Percentiles rank a stretch among this genome's conserved stretches.
Evolutionary conservation across 2,329 filamentous ascomycete genomes (phyloP).

Genomic region (Paracorniculantispora psalliotae): DNA sequence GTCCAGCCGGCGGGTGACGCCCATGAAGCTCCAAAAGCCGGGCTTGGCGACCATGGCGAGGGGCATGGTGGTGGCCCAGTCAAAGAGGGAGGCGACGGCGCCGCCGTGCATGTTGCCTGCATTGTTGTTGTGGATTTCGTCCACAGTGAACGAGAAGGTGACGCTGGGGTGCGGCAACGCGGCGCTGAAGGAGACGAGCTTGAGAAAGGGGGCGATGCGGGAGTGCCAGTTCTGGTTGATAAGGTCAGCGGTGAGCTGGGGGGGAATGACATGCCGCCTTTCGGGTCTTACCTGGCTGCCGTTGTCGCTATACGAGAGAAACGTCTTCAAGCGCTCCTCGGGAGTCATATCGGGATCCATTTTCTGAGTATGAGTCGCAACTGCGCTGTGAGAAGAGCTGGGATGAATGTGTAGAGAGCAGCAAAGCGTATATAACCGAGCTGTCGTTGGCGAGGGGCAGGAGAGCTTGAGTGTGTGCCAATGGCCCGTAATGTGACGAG

Average conservation of each 20-base stretch:
- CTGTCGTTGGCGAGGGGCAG: not conserved
- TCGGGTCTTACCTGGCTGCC: not conserved
- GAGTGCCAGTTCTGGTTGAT: conserved; percentile 40
- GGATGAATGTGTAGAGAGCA: not conserved
- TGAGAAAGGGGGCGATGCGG: conserved; percentile 36
- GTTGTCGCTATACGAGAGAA: not conserved
- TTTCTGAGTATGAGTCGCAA: too few relatives aligned
- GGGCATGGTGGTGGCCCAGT: conserved; percentile 57
- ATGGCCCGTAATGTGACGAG: not conserved
- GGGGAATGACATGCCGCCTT: too few relatives aligned
- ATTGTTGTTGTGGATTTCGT: conserved; percentile 48
- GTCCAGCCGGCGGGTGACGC: conserved; percentile 61
- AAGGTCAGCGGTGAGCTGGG: not conserved
- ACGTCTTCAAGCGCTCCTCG: not conserved
- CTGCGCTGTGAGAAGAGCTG: not conserved
- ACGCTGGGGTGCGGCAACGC: conserved; percentile 32
- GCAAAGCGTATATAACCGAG: not conserved
- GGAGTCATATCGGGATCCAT: not conserved
- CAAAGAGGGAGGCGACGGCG: conserved; percentile 62
- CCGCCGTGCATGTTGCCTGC: conserved; percentile 55
- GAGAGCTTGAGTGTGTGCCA: not conserved
- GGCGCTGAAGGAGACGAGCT: conserved; percentile 33
- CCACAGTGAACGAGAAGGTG: conserved; percentile 46
- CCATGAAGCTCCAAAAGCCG: conserved; percentile 57
- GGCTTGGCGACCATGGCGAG: conserved; percentile 51